Evolutionary conservation across 371 early-diverging fungal species (phyloP).

Genomic region (Mucor lusitanicus): DNA sequence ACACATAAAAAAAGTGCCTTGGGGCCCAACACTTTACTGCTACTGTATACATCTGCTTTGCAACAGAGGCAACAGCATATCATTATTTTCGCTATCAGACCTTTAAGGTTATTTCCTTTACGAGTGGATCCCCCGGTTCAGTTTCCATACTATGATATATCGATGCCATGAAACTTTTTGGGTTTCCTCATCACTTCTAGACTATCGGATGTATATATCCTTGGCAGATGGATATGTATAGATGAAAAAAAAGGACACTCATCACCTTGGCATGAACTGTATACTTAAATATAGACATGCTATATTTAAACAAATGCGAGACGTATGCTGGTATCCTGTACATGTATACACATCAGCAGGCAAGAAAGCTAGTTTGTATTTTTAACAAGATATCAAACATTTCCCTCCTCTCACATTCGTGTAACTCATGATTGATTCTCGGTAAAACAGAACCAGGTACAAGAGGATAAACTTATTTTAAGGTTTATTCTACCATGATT

Average conservation of each 20-base stretch:
- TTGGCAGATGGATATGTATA: neutral
- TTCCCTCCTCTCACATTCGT: neutral
- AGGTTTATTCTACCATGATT: neutral
- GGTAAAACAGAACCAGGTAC: neutral
- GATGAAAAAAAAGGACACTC: neutral
- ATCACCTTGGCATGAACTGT: neutral
- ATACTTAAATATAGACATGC: neutral
- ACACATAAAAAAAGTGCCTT: slow-evolving; percentile 4
- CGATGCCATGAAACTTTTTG: neutral
- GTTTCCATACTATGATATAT: neutral
- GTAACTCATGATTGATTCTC: neutral
- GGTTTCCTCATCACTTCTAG: neutral
- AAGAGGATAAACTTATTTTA: neutral
- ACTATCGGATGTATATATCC: neutral
- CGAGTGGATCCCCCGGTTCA: neutral
- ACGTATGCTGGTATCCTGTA: neutral
- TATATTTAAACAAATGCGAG: neutral
- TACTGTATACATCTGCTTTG: neutral
- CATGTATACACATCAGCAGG: neutral
- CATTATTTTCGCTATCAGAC: neutral
- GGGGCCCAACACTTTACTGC: neutral
- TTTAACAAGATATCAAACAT: neutral
- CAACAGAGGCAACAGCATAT: neutral
- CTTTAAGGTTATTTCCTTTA: neutral
- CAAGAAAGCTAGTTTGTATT: neutral